Evolutionary conservation across 2,329 filamentous ascomycete species (phyloP).

Genomic region (Didymosphaeria variabile): DNA sequence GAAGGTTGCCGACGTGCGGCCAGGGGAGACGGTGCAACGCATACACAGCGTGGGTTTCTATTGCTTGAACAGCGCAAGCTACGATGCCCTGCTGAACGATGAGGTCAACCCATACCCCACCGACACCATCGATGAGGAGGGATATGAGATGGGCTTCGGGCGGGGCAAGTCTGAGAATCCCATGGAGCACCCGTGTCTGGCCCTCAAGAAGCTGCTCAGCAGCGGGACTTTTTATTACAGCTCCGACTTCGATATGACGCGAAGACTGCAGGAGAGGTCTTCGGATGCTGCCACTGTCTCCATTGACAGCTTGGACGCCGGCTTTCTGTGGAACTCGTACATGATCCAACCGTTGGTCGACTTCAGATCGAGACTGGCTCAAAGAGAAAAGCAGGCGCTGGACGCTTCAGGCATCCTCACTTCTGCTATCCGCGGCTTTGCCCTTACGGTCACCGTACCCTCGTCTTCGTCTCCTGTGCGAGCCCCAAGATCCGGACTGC

Average conservation of each 20-base stretch:
- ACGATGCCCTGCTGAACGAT: slow-evolving; percentile 76
- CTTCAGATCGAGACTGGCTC: slow-evolving; percentile 83
- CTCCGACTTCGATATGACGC: slow-evolving; percentile 96
- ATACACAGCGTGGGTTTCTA: slow-evolving; percentile 90
- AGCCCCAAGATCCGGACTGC: slow-evolving; percentile 72
- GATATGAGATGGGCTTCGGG: slow-evolving; percentile 59
- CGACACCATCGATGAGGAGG: slow-evolving; percentile 63
- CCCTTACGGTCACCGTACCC: slow-evolving; percentile 84
- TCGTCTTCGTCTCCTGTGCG: slow-evolving; percentile 76
- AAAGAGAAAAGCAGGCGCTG: slow-evolving; percentile 78
- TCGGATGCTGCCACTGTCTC: slow-evolving; percentile 82
- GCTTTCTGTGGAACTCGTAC: slow-evolving; percentile 97
- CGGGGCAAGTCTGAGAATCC: slow-evolving; percentile 72
- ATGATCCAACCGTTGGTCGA: slow-evolving; percentile 94
- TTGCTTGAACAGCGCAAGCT: slow-evolving; percentile 86
- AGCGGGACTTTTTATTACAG: slow-evolving; percentile 98
- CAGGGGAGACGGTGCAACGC: slow-evolving; percentile 87
- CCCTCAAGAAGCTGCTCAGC: slow-evolving; percentile 88
- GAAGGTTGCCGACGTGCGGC: slow-evolving; percentile 81
- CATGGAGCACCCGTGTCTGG: slow-evolving; percentile 87
- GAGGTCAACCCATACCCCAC: slow-evolving; percentile 65
- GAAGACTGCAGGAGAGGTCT: slow-evolving; percentile 86
- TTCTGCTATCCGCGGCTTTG: slow-evolving; percentile 93
- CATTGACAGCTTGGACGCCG: slow-evolving; percentile 90
- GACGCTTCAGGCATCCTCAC: slow-evolving; percentile 89